Base-by-base conservation (phyloP, 2,329 filamentous ascomycete genomes). In the Scortechinia acanthostroma region DNA sequence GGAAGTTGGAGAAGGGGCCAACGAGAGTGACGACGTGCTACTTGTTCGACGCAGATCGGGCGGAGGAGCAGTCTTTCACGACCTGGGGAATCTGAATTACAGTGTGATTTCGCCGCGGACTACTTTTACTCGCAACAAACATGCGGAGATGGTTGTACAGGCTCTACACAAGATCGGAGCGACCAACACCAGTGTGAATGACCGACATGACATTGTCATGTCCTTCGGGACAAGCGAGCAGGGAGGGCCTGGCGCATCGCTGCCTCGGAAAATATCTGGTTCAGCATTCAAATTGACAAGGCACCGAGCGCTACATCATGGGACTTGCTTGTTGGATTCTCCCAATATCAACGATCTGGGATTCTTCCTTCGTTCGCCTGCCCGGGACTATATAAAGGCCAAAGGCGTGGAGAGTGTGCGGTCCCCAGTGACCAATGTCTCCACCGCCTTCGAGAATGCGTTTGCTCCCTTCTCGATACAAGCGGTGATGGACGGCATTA, bases 201-300 rank as follows among this genome's bases (percentile, higher is more conserved):
- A 83, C 59, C 77, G 93, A 15, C 91, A 98, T 60, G 93, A 98
- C 59, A 96, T 98, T 54, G 89, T 97, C 20, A 71, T 94, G 42
- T 21, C 6, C 19, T n/a, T 30, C 17, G 19, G 20, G 33, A 4
- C 22, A 16, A 35, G 30, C 16, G 5, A n/a, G 28, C 20, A 45
- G 19, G 23, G 21, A 21, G n/a, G 37, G 20, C 3, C 20, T n/a
- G 21, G 30, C 23, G 43, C 28, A 50, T 53, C 43, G 13, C 50
- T 33, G 6, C 57, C 58, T 4, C 43, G 35, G 25, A 98, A 98
- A 62, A 76, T 97, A 10, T 95, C 90, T 0, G 93, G 93, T 1
- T 96, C 90, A 1, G 93, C 93, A 10, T 98, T 95, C 67, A 97
- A 97, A 64, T 72, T 98, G 45, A 96, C 88, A 0, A 74, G 87